Evolutionary conservation across 228 moss, liverwort and hornwort species (phyloP).

Genomic region (Sphagnum magellanicum): DNA sequence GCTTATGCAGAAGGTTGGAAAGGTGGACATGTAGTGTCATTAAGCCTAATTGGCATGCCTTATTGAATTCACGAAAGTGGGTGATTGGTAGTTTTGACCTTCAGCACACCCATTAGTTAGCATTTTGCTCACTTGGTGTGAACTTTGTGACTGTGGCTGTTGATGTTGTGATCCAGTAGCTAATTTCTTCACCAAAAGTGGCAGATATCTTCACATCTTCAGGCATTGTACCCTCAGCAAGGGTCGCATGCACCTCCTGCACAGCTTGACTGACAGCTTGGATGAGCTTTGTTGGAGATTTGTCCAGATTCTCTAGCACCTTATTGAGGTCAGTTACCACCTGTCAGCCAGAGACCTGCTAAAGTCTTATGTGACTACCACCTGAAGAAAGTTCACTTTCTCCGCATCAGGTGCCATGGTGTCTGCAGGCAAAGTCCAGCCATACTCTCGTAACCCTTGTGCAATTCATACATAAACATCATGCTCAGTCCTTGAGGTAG

Average conservation of each 20-base stretch:
- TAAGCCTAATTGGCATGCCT: no score
- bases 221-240: background rate
- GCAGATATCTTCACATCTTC: slow-evolving; percentile 1
- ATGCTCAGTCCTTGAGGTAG: slow-evolving; percentile 19
- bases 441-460: slow-evolving; percentile 22
- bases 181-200: background rate
- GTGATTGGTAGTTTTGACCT: no score
- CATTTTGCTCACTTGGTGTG: no score
- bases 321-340: slow-evolving; percentile 25
- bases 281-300: slow-evolving; percentile 3
- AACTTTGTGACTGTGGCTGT: no score
- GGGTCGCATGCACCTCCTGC: slow-evolving; percentile 6
- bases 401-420: slow-evolving; percentile 58
- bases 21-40: no score
- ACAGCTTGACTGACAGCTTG: background rate
- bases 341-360: slow-evolving; percentile 31
- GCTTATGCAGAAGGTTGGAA: no score
- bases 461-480: slow-evolving; percentile 41
- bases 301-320: slow-evolving; percentile 19
- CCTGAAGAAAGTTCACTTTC: slow-evolving; percentile 32
- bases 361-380: slow-evolving; percentile 41
- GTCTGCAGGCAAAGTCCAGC: slow-evolving; percentile 50
- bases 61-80: no score
- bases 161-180: no score
- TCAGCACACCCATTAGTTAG: no score